These are phyloP conservation scores for Setaria italica DNA, from an alignment of 202 grass and related monocot genomes.

Conservation along the genomic window DNA sequence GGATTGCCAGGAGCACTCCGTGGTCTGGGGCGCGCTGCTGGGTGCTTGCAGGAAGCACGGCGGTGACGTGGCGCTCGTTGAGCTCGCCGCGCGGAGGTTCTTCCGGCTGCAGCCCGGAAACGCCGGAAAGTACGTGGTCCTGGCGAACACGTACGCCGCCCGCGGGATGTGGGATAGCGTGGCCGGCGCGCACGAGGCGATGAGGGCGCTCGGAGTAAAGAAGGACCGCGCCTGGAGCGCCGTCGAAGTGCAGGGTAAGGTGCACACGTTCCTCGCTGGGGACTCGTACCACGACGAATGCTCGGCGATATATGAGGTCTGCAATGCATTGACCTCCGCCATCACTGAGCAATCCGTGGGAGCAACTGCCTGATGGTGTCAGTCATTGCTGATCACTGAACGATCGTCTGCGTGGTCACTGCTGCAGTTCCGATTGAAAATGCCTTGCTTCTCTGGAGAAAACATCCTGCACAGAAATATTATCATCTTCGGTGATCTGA, in stretches of 20 bases:
- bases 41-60: conserved; percentile 68
- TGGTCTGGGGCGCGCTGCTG: conserved; percentile 64
- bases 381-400: not conserved
- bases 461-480: not conserved
- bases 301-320: conserved; percentile 53
- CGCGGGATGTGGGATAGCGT: conserved; percentile 64
- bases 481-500: not conserved
- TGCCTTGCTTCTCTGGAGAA: not conserved
- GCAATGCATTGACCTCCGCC: conserved; percentile 44
- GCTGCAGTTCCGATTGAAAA: not conserved
- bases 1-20: conserved; percentile 56
- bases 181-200: conserved; percentile 42
- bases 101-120: conserved; percentile 58
- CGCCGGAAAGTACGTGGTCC: conserved; percentile 55
- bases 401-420: not conserved
- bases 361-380: not conserved
- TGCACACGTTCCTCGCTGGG: conserved; percentile 53
- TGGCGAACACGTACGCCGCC: conserved; percentile 60
- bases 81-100: conserved; percentile 52
- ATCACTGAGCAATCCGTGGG: conserved; percentile 35
- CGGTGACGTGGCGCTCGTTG: conserved; percentile 46
- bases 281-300: conserved; percentile 54
- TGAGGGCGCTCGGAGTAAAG: conserved; percentile 53
- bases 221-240: conserved; percentile 68
- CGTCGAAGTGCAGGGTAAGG: conserved; percentile 52